These are phyloP conservation scores for Ophiocordyceps camponoti-rufipedis DNA, from an alignment of 2,329 filamentous ascomycete genomes.

Conservation along the genomic window DNA sequence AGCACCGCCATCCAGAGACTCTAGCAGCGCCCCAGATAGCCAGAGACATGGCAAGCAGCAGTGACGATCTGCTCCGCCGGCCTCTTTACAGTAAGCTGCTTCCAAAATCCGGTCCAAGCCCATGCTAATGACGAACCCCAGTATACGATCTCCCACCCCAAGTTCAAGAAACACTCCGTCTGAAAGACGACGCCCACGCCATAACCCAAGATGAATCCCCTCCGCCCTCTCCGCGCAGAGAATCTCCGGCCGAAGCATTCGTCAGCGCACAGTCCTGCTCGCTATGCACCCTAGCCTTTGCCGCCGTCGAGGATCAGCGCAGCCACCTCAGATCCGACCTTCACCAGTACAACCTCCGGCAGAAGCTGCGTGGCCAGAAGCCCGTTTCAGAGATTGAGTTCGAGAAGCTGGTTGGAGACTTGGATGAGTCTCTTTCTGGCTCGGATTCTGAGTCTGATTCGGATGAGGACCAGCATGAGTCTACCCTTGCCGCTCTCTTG, in stretches of 20 bases:
- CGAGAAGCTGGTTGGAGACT: constrained; percentile 62
- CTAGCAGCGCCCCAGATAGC: background rate
- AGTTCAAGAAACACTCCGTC: constrained; percentile 48
- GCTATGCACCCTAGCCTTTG: constrained; percentile 58
- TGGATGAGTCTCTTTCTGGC: constrained; percentile 86
- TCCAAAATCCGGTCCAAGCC: too few species aligned
- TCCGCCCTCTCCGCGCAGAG: background rate
- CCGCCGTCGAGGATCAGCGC: constrained; percentile 61
- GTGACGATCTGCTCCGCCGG: constrained; percentile 27
- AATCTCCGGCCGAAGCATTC: background rate
- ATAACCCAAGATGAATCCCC: background rate
- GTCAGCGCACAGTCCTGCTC: constrained; percentile 59
- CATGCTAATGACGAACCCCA: constrained; percentile 15
- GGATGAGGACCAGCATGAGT: constrained; percentile 42
- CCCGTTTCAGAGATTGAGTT: constrained; percentile 70
- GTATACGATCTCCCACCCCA: constrained; percentile 70
- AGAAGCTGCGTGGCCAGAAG: constrained; percentile 58
- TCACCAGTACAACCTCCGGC: constrained; percentile 88
- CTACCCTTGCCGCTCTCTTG: constrained; percentile 55
- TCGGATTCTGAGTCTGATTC: constrained; percentile 61
- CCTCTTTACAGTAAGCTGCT: constrained; percentile 33
- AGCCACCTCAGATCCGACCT: constrained; percentile 78
- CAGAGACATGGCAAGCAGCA: constrained; percentile 4
- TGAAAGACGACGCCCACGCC: constrained; percentile 14
- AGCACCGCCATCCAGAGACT: background rate